phyloP scores from a whole-genome alignment of 1,139 yeast species.

The Kurtzmaniella quercitrusa region DNA sequence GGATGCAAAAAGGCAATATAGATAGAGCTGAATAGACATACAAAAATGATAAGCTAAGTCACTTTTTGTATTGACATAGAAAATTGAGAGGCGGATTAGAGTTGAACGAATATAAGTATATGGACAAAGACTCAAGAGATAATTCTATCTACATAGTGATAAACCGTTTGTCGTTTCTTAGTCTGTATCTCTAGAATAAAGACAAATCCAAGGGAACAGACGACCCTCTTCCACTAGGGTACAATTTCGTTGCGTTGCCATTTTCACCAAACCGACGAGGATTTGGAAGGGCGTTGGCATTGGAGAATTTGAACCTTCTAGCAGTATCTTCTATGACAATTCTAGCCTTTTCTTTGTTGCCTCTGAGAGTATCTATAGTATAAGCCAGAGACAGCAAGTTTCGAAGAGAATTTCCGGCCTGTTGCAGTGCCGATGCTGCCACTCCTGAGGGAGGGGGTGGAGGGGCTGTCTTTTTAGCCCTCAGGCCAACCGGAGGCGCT shows the following conservation, averaged over 20 bases:
- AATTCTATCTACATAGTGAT: no score
- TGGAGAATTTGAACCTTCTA: conserved; percentile 65
- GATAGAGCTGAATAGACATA: no score
- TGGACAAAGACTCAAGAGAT: no score
- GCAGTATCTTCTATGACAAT: conserved; percentile 57
- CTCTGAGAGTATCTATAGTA: conserved; percentile 37
- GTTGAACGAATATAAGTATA: no score
- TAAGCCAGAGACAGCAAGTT: conserved; percentile 57
- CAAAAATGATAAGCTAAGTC: no score
- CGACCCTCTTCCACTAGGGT: conserved; percentile 95
- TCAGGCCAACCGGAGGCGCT: conserved; percentile 3
- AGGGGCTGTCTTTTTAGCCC: conserved; percentile 24
- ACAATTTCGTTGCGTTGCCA: conserved; percentile 55
- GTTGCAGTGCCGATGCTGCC: conserved; percentile 37
- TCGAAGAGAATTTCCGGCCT: conserved; percentile 47
- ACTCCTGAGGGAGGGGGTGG: conserved; percentile 28
- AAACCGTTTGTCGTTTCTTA: neutral
- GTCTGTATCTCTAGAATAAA: conserved; percentile 11
- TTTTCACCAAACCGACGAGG: conserved; percentile 71
- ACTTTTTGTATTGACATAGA: no score
- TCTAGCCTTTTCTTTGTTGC: conserved; percentile 18
- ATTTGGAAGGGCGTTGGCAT: conserved; percentile 68
- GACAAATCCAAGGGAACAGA: conserved; percentile 82
- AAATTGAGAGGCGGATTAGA: no score
- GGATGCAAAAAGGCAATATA: neutral